These are phyloP conservation scores for Geotrichum macrosporum DNA, from an alignment of 1,139 yeast species.

Conservation along the genomic window DNA sequence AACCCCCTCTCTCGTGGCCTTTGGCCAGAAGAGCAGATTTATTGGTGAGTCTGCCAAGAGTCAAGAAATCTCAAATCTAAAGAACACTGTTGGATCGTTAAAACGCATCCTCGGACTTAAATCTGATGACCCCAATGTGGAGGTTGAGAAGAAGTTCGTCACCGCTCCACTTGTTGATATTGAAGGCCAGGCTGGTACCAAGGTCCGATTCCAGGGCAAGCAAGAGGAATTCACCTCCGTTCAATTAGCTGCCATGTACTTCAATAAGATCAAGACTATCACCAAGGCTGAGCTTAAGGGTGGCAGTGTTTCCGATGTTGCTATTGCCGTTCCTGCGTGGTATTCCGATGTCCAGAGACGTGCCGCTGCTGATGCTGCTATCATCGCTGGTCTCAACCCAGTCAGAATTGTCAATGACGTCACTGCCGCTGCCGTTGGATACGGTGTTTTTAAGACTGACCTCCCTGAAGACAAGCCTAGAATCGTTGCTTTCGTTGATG, in stretches of 20 bases:
- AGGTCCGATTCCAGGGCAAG: slow-evolving; percentile 80
- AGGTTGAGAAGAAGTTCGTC: slow-evolving; percentile 67
- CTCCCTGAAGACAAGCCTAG: slow-evolving; percentile 90
- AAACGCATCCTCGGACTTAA: slow-evolving; percentile 85
- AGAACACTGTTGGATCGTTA: slow-evolving; percentile 91
- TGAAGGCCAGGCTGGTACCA: slow-evolving; percentile 72
- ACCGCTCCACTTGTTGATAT: slow-evolving; percentile 63
- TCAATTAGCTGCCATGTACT: slow-evolving; percentile 91
- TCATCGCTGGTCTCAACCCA: slow-evolving; percentile 94
- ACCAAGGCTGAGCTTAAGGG: slow-evolving; percentile 80
- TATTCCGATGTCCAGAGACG: slow-evolving; percentile 96
- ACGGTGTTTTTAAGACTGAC: slow-evolving; percentile 96
- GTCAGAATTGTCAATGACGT: slow-evolving; percentile 95
- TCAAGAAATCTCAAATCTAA: slow-evolving; percentile 92
- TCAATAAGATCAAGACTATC: slow-evolving; percentile 81
- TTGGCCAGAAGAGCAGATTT: slow-evolving; percentile 82
- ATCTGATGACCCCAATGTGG: slow-evolving; percentile 72
- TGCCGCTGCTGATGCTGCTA: slow-evolving; percentile 92
- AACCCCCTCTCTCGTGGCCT: slow-evolving; percentile 92
- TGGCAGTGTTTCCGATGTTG: slow-evolving; percentile 66
- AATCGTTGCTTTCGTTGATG: slow-evolving; percentile 88
- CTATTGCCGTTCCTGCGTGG: slow-evolving; percentile 96
- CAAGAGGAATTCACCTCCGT: slow-evolving; percentile 76
- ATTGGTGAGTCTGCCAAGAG: slow-evolving; percentile 95
- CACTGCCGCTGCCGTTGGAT: slow-evolving; percentile 98